Evolutionary conservation across 2,329 filamentous ascomycete genomes (phyloP).

Genomic region (Fusarium virguliforme): DNA sequence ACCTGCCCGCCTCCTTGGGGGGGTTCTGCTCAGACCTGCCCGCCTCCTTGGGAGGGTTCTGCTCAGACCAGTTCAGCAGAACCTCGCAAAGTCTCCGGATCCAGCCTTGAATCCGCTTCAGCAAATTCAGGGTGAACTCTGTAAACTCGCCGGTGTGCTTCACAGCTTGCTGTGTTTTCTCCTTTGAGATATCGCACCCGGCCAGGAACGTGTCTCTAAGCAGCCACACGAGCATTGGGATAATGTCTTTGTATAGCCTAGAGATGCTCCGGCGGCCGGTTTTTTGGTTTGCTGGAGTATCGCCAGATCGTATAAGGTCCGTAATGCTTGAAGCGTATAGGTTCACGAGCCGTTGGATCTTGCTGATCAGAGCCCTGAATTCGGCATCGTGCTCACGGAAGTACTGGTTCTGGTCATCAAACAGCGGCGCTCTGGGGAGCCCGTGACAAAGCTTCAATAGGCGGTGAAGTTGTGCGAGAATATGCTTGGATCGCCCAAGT

Average conservation of each 20-base stretch:
- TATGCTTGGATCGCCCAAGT: conserved; percentile 16
- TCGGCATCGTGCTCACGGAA: conserved; percentile 14
- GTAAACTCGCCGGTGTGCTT: conserved; percentile 43
- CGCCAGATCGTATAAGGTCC: conserved; percentile 1
- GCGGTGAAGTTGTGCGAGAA: conserved; percentile 33
- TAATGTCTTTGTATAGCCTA: conserved; percentile 39
- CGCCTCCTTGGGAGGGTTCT: conserved; percentile 18
- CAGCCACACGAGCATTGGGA: conserved; percentile 49
- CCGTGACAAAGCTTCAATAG: conserved; percentile 37
- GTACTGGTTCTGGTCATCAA: conserved; percentile 38
- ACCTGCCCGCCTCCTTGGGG: not conserved
- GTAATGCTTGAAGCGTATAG: conserved; percentile 26
- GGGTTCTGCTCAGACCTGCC: conserved; percentile 14
- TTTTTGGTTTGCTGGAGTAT: not conserved
- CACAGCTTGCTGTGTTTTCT: not conserved
- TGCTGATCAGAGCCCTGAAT: conserved; percentile 26
- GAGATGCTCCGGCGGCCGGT: conserved; percentile 18
- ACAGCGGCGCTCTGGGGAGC: conserved; percentile 31
- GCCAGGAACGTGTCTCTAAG: conserved; percentile 45
- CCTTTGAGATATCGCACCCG: conserved; percentile 21
- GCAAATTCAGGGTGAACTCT: conserved; percentile 29
- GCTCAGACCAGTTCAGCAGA: conserved; percentile 30
- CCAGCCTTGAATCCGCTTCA: conserved; percentile 41
- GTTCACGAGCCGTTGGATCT: conserved; percentile 28
- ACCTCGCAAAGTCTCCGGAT: conserved; percentile 30